A percentile compares a stretch with the other conserved stretches of the same genome.
Evolutionary conservation across 139 green algal species (phyloP).

Genomic region (Chlorella sp.): DNA sequence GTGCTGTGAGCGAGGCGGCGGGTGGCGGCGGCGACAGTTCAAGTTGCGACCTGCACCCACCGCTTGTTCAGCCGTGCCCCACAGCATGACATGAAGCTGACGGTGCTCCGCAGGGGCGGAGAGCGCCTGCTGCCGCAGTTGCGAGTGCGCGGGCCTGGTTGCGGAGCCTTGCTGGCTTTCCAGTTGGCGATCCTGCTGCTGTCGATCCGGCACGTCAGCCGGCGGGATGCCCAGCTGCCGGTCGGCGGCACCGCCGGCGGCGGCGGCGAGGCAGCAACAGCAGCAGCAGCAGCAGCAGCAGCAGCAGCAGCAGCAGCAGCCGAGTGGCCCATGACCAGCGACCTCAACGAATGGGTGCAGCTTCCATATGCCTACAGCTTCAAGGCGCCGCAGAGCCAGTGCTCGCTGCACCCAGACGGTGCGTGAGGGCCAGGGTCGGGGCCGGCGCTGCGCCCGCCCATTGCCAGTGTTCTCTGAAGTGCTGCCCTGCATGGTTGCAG

Average conservation of each 20-base stretch:
- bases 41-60: too few species aligned
- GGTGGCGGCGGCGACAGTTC: too few species aligned
- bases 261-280: neutral
- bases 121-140: too few species aligned
- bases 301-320: neutral
- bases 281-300: neutral
- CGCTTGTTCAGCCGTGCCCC: too few species aligned
- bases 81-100: too few species aligned
- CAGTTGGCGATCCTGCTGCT: too few species aligned
- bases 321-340: neutral
- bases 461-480: neutral
- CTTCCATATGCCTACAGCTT: neutral
- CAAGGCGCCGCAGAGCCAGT: neutral
- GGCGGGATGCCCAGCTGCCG: neutral
- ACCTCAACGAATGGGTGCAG: neutral
- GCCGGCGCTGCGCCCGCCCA: too few species aligned
- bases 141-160: too few species aligned
- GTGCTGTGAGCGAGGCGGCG: too few species aligned
- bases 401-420: slow-evolving; percentile 14
- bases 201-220: too few species aligned
- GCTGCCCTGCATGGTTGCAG: neutral
- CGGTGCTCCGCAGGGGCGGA: too few species aligned
- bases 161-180: too few species aligned
- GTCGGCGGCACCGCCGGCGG: neutral
- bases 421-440: neutral